Evolutionary conservation across 108 stramenopile species (phyloP).

Genomic region (Skeletonema marinoi): DNA sequence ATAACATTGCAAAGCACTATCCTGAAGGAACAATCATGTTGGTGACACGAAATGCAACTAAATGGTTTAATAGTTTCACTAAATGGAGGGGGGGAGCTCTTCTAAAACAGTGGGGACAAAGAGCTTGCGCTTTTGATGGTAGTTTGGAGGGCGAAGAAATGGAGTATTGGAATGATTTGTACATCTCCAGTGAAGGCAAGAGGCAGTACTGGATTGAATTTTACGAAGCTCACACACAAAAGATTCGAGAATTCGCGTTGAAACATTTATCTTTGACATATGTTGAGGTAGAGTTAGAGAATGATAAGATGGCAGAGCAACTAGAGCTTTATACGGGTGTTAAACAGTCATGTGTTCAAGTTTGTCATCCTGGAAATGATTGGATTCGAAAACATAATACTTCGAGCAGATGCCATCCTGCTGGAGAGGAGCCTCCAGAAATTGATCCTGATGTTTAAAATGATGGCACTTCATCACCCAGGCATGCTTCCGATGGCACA

Average conservation of each 20-base stretch:
- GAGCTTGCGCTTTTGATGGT: slow-evolving; percentile 34
- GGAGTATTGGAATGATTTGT: slow-evolving; percentile 31
- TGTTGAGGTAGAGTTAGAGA: slow-evolving; percentile 54
- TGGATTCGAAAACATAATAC: slow-evolving; percentile 33
- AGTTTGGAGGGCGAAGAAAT: slow-evolving; percentile 14
- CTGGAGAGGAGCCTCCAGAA: slow-evolving; percentile 8
- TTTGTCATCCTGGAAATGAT: slow-evolving; percentile 42
- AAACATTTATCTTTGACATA: slow-evolving; percentile 54
- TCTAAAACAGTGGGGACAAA: slow-evolving; percentile 4
- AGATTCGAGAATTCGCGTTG: slow-evolving; percentile 56
- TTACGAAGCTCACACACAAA: slow-evolving; percentile 55
- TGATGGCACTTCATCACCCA: no score
- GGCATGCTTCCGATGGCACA: no score
- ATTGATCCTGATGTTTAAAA: background rate
- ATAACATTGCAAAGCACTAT: slow-evolving; percentile 35
- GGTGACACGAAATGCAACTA: slow-evolving; percentile 16
- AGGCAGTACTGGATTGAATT: slow-evolving; percentile 43
- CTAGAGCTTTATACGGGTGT: slow-evolving; percentile 52
- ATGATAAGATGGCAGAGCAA: slow-evolving; percentile 26
- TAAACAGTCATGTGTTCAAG: slow-evolving; percentile 33
- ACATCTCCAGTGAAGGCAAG: background rate
- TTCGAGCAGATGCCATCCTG: slow-evolving; percentile 37
- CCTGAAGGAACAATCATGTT: slow-evolving; percentile 31
- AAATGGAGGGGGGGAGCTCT: background rate
- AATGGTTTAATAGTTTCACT: slow-evolving; percentile 20